Percentiles rank a stretch among this genome's conserved stretches.
Evolutionary conservation across 345 rosid genomes (phyloP).

Genomic region (Syzygium jambos): DNA sequence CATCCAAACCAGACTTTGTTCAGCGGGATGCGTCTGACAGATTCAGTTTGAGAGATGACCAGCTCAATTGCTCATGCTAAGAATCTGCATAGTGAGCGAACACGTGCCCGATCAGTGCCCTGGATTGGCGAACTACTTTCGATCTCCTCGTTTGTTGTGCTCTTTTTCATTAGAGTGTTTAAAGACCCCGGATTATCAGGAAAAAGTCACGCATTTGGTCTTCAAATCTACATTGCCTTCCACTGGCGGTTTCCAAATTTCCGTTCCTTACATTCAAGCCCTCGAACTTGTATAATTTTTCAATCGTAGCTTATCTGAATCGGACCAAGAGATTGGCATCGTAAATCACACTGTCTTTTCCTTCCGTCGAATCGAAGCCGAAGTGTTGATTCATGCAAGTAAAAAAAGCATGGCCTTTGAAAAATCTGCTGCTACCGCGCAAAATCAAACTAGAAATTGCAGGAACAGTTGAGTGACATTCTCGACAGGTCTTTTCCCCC

Average conservation of each 20-base stretch:
- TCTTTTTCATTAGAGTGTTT: neutral
- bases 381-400: neutral
- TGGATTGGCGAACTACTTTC: neutral
- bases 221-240: neutral
- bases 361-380: rapidly evolving
- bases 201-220: rapidly evolving
- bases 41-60: neutral
- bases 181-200: rapidly evolving
- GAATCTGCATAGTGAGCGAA: neutral
- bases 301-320: rapidly evolving
- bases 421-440: neutral
- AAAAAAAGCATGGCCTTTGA: neutral
- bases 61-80: neutral
- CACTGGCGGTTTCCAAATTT: rapidly evolving
- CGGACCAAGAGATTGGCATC: neutral
- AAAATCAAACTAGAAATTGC: neutral
- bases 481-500: neutral
- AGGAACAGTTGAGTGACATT: neutral
- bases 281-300: rapidly evolving
- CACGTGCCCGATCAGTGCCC: neutral
- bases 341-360: neutral
- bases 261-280: rapidly evolving
- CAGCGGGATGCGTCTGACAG: neutral
- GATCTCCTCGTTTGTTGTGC: rapidly evolving
- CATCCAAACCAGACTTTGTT: neutral